Evolutionary conservation across 331 rosid species (phyloP), one percentile per base, ranked within the genome.

Genomic region (Ulmus americana): DNA sequence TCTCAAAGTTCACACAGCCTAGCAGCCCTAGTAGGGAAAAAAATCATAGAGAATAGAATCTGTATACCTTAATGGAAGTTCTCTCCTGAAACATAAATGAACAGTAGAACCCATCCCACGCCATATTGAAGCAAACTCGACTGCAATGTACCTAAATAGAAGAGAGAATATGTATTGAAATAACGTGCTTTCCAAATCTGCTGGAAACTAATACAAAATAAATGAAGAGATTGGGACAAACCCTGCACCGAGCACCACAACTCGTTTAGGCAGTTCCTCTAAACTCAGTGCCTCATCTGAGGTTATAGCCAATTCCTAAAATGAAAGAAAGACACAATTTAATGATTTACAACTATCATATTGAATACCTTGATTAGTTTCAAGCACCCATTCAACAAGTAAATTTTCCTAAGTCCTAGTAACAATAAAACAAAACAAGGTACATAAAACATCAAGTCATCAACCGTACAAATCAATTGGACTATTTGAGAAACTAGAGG

Each of bases 41-140:
- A 46, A 7, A 55, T 9, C n/a, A 12, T 22, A 48, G 55, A 8
- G 2, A 39, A 9, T 16, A 61, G 39, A 28, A 45, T 10, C n/a
- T 38, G 58, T 52, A 47, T 72, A 90, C 97, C 98, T 89, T 61
- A 92, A 70, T 10, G 97, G 98, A 76, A 92, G 95, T 78, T 92
- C 98, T 81, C 65, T 92, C 81, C 98, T 85, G 86, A 86, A 89
- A 66, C 79, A 85, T 38, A 92, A 79, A 75, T 92, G 68, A 59
- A 92, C 98, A 14, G 79, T 64, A 53, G 81, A 80, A 69, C 98
- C 98, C 97, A 92, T 85, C 65, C 98, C 98, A 35, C 85, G 83
- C 98, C 98, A 92, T 70, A 92, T 92, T 18, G 98, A 83, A 81
- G 98, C 98, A 76, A 92, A 92, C 68, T 92, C 98, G 55, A 92